These are phyloP conservation scores for Xylaria bambusicola DNA, from an alignment of 495 filamentous ascomycete species.

Conservation along the genomic window DNA sequence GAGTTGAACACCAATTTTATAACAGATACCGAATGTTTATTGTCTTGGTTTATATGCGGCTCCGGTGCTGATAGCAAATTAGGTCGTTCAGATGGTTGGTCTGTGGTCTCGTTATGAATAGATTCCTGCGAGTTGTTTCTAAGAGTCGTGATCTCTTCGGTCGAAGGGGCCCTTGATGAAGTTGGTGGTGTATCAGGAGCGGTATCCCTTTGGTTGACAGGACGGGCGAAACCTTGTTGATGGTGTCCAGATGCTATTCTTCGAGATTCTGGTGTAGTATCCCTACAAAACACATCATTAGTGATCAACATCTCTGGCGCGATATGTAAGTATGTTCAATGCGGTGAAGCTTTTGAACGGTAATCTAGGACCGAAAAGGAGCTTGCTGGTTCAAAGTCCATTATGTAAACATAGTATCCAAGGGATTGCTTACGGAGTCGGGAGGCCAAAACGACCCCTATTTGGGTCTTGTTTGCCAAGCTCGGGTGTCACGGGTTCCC, in stretches of 20 bases:
- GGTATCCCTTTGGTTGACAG: neutral
- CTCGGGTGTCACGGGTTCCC: conserved; percentile 10
- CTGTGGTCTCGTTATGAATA: neutral
- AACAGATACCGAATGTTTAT: neutral
- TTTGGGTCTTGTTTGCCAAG: neutral
- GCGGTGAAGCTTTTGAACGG: too few relatives aligned
- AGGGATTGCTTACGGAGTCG: neutral
- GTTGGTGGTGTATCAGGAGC: neutral
- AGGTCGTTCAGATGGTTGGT: neutral
- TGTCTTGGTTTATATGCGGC: neutral
- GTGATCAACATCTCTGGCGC: too few relatives aligned
- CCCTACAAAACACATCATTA: neutral
- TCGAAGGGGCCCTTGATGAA: neutral
- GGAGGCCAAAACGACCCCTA: conserved; percentile 8
- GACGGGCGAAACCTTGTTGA: neutral
- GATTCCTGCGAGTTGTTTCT: neutral
- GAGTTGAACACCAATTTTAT: neutral
- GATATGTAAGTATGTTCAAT: too few relatives aligned
- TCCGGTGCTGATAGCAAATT: neutral
- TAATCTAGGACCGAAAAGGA: too few relatives aligned
- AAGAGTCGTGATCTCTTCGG: neutral
- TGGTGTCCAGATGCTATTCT: neutral
- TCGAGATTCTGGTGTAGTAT: conserved; percentile 3
- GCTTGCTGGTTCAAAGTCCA: too few relatives aligned
- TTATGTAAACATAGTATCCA: too few relatives aligned